These are phyloP conservation scores for Fusarium dlaminii DNA, from an alignment of 2,329 filamentous ascomycete species.

Conservation along the genomic window DNA sequence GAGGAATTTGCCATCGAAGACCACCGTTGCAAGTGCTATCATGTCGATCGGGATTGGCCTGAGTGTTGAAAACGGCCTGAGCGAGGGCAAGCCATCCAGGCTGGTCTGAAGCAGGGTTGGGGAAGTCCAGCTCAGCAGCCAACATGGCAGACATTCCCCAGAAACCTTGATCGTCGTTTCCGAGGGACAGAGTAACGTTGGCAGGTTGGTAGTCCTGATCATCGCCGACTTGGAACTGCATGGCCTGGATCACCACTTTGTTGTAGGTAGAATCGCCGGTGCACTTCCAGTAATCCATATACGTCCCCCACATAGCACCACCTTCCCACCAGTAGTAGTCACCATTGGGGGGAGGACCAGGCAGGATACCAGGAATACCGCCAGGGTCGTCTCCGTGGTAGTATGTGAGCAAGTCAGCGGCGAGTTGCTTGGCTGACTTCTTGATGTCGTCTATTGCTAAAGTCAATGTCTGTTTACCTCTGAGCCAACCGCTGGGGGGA, in stretches of 20 bases:
- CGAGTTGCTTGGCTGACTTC: constrained; percentile 50
- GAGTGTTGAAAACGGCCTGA: constrained; percentile 70
- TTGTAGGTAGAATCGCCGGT: constrained; percentile 70
- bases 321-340: constrained; percentile 75
- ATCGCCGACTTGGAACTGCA: constrained; percentile 63
- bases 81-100: constrained; percentile 67
- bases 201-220: constrained; percentile 65
- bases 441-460: constrained; percentile 50
- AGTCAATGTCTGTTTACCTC: constrained; percentile 23
- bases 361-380: constrained; percentile 58
- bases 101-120: constrained; percentile 59
- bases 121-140: constrained; percentile 67
- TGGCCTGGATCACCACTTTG: constrained; percentile 58
- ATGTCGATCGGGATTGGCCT: constrained; percentile 67
- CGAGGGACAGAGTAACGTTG: constrained; percentile 62
- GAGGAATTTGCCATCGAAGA: constrained; percentile 80
- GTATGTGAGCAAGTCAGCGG: constrained; percentile 57
- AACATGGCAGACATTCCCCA: constrained; percentile 73
- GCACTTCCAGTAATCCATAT: constrained; percentile 72
- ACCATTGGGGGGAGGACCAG: constrained; percentile 56
- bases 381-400: constrained; percentile 58
- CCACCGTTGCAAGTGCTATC: constrained; percentile 65
- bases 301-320: constrained; percentile 68
- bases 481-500: neutral
- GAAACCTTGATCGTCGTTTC: constrained; percentile 74